phyloP scores from a whole-genome alignment of 768 basidiomycete species.

The Tylopilus plumbeoviolaceoides region DNA sequence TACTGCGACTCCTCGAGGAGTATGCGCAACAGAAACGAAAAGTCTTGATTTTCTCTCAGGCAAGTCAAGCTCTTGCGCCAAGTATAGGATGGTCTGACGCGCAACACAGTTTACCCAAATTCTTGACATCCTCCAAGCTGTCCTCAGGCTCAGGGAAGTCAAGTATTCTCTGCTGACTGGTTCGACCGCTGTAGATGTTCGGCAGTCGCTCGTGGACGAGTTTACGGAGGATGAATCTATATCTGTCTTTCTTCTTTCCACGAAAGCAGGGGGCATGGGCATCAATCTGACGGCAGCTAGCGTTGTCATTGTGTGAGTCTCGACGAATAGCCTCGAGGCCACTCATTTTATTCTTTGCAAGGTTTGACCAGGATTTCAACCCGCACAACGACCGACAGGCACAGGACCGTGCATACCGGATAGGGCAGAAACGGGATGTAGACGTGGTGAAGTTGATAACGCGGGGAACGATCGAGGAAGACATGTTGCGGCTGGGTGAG shows the following conservation, averaged over 20 bases:
- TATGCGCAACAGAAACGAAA: constrained; percentile 72
- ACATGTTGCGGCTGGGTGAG: constrained; percentile 85
- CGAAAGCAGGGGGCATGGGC: constrained; percentile 93
- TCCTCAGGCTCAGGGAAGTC: constrained; percentile 67
- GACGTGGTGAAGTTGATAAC: constrained; percentile 94
- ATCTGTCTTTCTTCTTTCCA: constrained; percentile 84
- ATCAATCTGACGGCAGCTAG: constrained; percentile 96
- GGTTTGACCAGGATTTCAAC: constrained; percentile 98
- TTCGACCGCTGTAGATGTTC: constrained; percentile 87
- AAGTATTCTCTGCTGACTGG: constrained; percentile 87
- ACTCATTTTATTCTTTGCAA: constrained; percentile 26
- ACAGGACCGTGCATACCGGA: constrained; percentile 95
- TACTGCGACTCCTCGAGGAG: constrained; percentile 65
- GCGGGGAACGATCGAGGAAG: constrained; percentile 91
- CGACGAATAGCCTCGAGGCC: not conserved
- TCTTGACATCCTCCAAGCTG: constrained; percentile 84
- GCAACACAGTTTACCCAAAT: constrained; percentile 83
- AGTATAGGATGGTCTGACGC: not conserved
- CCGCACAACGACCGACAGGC: constrained; percentile 97
- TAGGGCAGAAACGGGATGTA: constrained; percentile 91
- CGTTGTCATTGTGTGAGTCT: constrained; percentile 81
- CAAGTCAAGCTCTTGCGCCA: constrained; percentile 30
- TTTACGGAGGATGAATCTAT: constrained; percentile 84
- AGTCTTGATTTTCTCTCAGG: constrained; percentile 93
- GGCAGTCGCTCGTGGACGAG: constrained; percentile 92